Evolutionary conservation across 1,139 yeast genomes (phyloP).

Genomic region (Lizanozyma gosingica): DNA sequence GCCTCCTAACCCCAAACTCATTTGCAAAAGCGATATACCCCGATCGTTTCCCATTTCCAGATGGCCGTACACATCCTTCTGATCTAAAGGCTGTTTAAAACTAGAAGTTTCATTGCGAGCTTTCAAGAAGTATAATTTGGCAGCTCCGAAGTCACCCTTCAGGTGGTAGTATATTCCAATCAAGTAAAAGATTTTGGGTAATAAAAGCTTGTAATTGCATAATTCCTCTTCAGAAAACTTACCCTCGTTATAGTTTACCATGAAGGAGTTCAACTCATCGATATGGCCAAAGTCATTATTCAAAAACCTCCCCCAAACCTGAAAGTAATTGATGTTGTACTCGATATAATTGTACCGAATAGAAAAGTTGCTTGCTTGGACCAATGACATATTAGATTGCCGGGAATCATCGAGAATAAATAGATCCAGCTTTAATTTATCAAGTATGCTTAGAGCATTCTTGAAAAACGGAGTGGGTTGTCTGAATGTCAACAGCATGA

Average conservation of each 20-base stretch:
- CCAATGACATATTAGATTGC: background rate
- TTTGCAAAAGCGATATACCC: slow-evolving; percentile 7
- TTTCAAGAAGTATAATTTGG: slow-evolving; percentile 22
- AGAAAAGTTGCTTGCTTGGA: background rate
- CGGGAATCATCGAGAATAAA: background rate
- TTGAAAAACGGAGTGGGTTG: background rate
- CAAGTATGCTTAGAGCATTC: background rate
- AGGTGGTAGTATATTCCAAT: slow-evolving; percentile 22
- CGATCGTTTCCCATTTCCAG: background rate
- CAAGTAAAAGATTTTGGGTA: slow-evolving; percentile 21
- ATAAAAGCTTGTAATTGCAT: slow-evolving; percentile 12
- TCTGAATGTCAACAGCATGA: background rate
- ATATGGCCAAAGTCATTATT: slow-evolving; percentile 14
- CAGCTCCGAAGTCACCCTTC: slow-evolving; percentile 22
- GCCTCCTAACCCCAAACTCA: slow-evolving; percentile 15
- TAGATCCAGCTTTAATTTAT: background rate
- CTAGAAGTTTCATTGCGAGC: slow-evolving; percentile 6
- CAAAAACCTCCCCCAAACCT: slow-evolving; percentile 18
- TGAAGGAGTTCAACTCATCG: slow-evolving; percentile 17
- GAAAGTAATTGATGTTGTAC: slow-evolving; percentile 17
- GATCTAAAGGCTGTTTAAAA: background rate
- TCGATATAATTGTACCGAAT: slow-evolving; percentile 8
- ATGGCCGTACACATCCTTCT: background rate
- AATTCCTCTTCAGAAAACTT: slow-evolving; percentile 15
- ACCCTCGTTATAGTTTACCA: slow-evolving; percentile 16